These are phyloP conservation scores for Adansonia gregorii DNA, from an alignment of 441 rosid genomes.

Conservation along the genomic window DNA sequence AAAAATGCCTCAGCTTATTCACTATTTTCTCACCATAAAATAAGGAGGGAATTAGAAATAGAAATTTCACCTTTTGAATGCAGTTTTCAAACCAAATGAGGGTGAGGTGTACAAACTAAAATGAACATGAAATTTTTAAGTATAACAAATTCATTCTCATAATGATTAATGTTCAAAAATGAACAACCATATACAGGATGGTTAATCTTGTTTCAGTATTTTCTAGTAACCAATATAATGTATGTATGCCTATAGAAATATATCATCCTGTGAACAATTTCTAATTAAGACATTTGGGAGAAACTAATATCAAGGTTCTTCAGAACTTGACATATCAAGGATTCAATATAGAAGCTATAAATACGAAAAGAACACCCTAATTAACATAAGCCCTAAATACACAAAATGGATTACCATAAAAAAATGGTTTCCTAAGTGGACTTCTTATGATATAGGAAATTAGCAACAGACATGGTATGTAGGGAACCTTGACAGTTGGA, in stretches of 20 bases:
- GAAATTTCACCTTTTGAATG: neutral
- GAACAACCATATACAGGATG: neutral
- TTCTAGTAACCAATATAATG: neutral
- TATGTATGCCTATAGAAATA: neutral
- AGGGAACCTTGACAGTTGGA: neutral
- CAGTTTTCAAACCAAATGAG: neutral
- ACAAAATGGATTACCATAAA: neutral
- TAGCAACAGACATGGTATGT: neutral
- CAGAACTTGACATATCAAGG: neutral
- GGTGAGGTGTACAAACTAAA: neutral
- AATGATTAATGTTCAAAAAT: neutral
- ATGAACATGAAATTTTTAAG: neutral
- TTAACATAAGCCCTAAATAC: neutral
- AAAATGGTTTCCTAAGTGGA: neutral
- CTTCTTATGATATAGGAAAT: neutral
- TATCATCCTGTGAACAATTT: neutral
- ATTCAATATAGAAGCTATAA: neutral
- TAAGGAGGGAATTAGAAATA: neutral
- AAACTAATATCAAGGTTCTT: neutral
- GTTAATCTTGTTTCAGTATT: neutral
- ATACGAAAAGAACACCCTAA: neutral
- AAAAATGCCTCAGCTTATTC: neutral
- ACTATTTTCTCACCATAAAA: neutral
- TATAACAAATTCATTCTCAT: neutral
- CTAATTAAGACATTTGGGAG: neutral